These are phyloP conservation scores for Adansonia rubrostipa DNA, from an alignment of 441 rosid genomes.

Conservation along the genomic window DNA sequence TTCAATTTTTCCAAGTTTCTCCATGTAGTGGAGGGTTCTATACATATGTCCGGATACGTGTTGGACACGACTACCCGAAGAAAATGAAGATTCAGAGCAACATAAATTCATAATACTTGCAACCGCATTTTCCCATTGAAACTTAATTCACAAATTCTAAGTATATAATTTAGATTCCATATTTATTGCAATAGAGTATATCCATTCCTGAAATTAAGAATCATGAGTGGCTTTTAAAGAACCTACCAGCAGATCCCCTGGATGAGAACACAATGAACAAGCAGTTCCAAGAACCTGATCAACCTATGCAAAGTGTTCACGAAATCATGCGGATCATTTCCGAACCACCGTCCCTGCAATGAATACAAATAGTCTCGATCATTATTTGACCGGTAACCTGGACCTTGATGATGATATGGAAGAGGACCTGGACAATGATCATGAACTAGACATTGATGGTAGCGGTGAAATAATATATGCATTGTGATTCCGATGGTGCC, in stretches of 20 bases:
- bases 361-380: constrained; percentile 61
- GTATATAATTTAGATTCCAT: neutral
- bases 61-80: neutral
- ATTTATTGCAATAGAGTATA: constrained; percentile 68
- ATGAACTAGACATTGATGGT: constrained; percentile 90
- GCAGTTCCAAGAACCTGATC: constrained; percentile 84
- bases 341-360: constrained; percentile 87
- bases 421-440: constrained; percentile 82
- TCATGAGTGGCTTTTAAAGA: constrained; percentile 93
- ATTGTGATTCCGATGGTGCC: constrained; percentile 48
- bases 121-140: neutral
- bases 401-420: constrained; percentile 95
- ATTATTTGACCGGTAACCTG: constrained; percentile 67
- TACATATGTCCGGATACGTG: neutral
- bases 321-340: constrained; percentile 95
- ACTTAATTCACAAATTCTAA: no score
- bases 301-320: constrained; percentile 80
- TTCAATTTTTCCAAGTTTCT: no score
- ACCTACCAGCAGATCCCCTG: constrained; percentile 84
- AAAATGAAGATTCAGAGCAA: neutral
- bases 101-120: neutral
- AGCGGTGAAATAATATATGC: constrained; percentile 96
- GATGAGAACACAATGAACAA: constrained; percentile 52
- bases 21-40: no score
- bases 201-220: constrained; percentile 80